Evolutionary conservation across 768 basidiomycete genomes (phyloP).

Genomic region (Mycena rebaudengoi): DNA sequence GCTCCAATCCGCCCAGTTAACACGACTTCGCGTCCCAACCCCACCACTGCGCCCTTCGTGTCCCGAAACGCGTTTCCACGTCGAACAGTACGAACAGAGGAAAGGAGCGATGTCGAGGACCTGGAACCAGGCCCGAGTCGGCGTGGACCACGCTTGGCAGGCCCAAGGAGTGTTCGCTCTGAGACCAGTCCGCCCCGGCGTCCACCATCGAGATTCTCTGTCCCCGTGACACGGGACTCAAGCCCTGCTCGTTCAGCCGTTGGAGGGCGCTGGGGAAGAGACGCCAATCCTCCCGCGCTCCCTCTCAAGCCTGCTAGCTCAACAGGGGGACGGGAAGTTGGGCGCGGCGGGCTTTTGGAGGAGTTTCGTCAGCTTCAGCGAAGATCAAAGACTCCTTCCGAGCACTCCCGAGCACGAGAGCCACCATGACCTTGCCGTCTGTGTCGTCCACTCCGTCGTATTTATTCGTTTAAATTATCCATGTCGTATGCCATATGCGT

Average conservation of each 20-base stretch:
- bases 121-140: slow-evolving; percentile 4
- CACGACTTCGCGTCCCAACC: slow-evolving; percentile 33
- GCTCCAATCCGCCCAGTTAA: slow-evolving; percentile 52
- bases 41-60: slow-evolving; percentile 4
- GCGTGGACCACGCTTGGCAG: slow-evolving; percentile 30
- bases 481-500: slow-evolving; percentile 9
- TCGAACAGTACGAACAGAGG: slow-evolving; percentile 31
- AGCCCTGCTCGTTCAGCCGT: slow-evolving; percentile 23
- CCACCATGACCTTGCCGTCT: slow-evolving; percentile 38
- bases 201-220: slow-evolving; percentile 22
- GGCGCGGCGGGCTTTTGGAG: slow-evolving; percentile 57
- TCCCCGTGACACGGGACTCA: slow-evolving; percentile 24
- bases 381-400: slow-evolving; percentile 55
- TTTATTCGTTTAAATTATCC: slow-evolving; percentile 31
- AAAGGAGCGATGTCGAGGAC: slow-evolving; percentile 37
- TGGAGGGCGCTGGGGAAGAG: slow-evolving; percentile 17
- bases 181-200: slow-evolving; percentile 28
- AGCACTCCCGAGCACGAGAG: slow-evolving; percentile 48
- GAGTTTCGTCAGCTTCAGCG: slow-evolving; percentile 61
- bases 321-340: slow-evolving; percentile 42
- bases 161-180: slow-evolving; percentile 20
- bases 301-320: slow-evolving; percentile 37
- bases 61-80: slow-evolving; percentile 42
- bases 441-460: slow-evolving; percentile 2
- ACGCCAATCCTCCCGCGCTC: neutral